These are phyloP conservation scores for Podospora appendiculata DNA, from an alignment of 495 filamentous ascomycete species.

Conservation along the genomic window DNA sequence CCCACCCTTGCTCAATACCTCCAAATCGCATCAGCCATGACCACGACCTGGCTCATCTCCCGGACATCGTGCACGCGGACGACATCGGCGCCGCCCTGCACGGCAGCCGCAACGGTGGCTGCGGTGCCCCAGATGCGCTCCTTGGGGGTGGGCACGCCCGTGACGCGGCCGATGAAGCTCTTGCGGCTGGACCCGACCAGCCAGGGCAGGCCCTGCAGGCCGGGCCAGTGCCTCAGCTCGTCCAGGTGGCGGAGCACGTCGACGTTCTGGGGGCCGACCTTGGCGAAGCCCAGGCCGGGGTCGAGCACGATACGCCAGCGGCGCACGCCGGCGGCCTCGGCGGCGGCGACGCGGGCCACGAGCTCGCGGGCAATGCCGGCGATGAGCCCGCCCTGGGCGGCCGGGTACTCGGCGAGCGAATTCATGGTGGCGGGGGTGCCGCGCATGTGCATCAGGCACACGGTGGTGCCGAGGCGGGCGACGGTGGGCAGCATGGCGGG, in stretches of 20 bases:
- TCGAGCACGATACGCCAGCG: conserved; percentile 95
- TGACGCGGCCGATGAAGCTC: conserved; percentile 76
- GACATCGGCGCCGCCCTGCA: conserved; percentile 90
- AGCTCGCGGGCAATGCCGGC: conserved; percentile 63
- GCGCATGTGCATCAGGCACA: conserved; percentile 94
- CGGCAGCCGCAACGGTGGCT: conserved; percentile 76
- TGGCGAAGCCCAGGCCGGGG: conserved; percentile 90
- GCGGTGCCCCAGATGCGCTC: conserved; percentile 80
- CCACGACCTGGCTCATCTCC: conserved; percentile 82
- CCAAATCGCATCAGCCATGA: conserved; percentile 89
- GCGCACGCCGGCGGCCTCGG: conserved; percentile 73
- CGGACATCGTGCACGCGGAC: conserved; percentile 89
- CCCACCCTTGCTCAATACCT: conserved; percentile 27
- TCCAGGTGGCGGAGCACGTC: conserved; percentile 63
- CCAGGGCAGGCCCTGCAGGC: conserved; percentile 74
- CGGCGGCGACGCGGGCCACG: conserved; percentile 58
- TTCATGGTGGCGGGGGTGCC: conserved; percentile 83
- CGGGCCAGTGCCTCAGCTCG: conserved; percentile 53
- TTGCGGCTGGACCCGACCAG: conserved; percentile 85
- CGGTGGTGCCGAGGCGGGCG: conserved; percentile 68
- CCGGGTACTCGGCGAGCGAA: conserved; percentile 57
- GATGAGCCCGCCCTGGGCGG: conserved; percentile 53
- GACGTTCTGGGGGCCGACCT: conserved; percentile 71
- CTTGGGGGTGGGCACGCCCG: conserved; percentile 52
- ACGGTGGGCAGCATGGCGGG: conserved; percentile 74